Evolutionary conservation across 352 stramenopile species (phyloP).

Genomic region (Pythium sp.): DNA sequence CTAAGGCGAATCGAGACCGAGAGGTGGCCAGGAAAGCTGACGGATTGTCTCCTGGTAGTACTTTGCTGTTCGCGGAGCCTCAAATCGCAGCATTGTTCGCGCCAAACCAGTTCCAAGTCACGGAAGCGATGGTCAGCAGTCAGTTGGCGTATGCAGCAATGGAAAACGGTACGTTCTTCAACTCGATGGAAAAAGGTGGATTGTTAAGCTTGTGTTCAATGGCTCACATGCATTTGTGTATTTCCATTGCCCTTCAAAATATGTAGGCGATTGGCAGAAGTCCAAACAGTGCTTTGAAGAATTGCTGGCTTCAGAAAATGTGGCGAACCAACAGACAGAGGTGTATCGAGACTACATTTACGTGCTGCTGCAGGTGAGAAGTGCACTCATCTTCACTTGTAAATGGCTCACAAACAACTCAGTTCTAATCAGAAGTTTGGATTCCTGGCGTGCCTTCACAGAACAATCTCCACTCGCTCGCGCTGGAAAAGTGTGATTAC

Average conservation of each 20-base stretch:
- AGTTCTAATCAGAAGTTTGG: not conserved
- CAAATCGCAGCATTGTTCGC: conserved; percentile 23
- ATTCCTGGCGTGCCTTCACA: not conserved
- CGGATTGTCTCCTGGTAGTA: not conserved
- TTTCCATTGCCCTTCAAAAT: not conserved
- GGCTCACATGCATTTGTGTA: not conserved
- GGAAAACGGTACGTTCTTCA: conserved; percentile 35
- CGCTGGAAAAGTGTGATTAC: conserved; percentile 39
- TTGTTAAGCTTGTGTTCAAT: not conserved
- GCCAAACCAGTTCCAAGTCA: conserved; percentile 16
- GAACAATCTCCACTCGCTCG: conserved; percentile 25
- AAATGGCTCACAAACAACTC: not conserved
- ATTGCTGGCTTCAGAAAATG: conserved; percentile 16
- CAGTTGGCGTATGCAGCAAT: conserved; percentile 40
- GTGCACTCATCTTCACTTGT: not conserved
- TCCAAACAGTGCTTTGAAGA: conserved; percentile 44
- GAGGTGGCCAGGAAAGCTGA: not conserved
- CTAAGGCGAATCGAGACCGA: not conserved
- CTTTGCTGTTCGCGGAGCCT: conserved; percentile 18
- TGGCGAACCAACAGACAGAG: not conserved
- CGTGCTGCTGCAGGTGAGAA: conserved; percentile 52
- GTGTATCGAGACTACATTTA: conserved; percentile 47
- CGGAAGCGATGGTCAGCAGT: conserved; percentile 20
- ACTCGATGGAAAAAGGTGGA: not conserved
- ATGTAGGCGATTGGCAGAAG: conserved; percentile 30